Evolutionary conservation across 305 asterid genomes (phyloP).

Genomic region (Solanum hybrid): DNA sequence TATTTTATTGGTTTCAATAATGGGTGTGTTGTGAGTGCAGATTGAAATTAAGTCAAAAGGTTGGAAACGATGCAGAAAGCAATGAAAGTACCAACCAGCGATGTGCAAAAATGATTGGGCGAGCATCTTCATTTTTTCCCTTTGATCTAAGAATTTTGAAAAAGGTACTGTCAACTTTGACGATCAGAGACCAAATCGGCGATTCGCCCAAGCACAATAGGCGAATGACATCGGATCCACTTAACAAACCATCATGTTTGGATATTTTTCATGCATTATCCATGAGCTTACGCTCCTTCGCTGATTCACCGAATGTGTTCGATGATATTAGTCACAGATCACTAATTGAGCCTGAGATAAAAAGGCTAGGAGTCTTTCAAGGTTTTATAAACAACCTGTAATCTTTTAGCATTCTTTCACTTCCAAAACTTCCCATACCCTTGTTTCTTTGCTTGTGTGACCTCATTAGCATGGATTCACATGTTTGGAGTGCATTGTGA

Average conservation of each 20-base stretch:
- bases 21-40: too few relatives aligned
- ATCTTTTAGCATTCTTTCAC: background rate
- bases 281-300: background rate
- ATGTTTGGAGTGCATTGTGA: background rate
- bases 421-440: background rate
- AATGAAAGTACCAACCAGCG: background rate
- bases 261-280: too few relatives aligned
- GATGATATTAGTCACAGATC: background rate
- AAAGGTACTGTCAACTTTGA: background rate
- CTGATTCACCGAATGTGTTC: too few relatives aligned
- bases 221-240: background rate
- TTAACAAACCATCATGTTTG: background rate
- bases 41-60: too few relatives aligned
- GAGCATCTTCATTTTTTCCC: background rate
- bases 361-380: background rate
- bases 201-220: background rate
- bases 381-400: background rate
- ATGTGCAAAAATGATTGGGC: background rate
- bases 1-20: too few relatives aligned
- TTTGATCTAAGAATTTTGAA: too few relatives aligned
- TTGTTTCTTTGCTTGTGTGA: background rate
- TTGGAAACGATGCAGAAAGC: background rate
- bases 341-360: background rate
- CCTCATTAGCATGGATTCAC: background rate
- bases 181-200: background rate